These are phyloP conservation scores for Grosmannia serpens DNA, from an alignment of 2,329 filamentous ascomycete species.

Conservation along the genomic window DNA sequence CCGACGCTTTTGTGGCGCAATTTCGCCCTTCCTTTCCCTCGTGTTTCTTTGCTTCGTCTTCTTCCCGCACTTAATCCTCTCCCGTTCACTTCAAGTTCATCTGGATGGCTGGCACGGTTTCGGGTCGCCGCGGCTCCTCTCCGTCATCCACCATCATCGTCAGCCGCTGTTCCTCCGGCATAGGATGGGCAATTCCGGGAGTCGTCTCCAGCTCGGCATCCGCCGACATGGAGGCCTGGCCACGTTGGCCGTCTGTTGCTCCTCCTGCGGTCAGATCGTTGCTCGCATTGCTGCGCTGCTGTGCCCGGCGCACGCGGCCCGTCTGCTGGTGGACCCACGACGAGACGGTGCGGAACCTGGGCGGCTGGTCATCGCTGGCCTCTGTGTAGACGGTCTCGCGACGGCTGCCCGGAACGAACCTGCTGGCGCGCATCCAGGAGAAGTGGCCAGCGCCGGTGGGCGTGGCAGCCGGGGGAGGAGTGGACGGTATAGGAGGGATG, in stretches of 20 bases:
- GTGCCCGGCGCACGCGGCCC: constrained; percentile 36
- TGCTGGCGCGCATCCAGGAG: constrained; percentile 9
- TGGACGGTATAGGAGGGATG: not conserved
- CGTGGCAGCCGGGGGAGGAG: not conserved
- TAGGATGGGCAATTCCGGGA: constrained; percentile 19
- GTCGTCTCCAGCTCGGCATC: constrained; percentile 3
- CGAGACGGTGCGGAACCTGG: constrained; percentile 45
- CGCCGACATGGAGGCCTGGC: not conserved
- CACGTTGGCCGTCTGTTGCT: not conserved
- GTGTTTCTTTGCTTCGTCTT: not conserved
- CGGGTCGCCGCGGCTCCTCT: constrained; percentile 32
- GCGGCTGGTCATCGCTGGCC: constrained; percentile 40
- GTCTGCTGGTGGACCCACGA: constrained; percentile 58
- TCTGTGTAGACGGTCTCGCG: constrained; percentile 43
- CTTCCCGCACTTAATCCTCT: not conserved
- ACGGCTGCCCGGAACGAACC: constrained; percentile 7
- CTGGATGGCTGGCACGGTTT: constrained; percentile 13
- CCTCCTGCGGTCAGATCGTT: not conserved
- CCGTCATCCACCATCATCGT: constrained; percentile 40
- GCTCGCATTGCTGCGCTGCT: constrained; percentile 20
- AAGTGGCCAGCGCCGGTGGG: constrained; percentile 11
- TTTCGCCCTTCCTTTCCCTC: not conserved
- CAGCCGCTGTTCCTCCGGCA: constrained; percentile 34
- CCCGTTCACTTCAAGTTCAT: not conserved
- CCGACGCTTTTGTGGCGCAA: too few species aligned